Evolutionary conservation across 352 stramenopile species (phyloP).

Genomic region (Blastocystis sp.): DNA sequence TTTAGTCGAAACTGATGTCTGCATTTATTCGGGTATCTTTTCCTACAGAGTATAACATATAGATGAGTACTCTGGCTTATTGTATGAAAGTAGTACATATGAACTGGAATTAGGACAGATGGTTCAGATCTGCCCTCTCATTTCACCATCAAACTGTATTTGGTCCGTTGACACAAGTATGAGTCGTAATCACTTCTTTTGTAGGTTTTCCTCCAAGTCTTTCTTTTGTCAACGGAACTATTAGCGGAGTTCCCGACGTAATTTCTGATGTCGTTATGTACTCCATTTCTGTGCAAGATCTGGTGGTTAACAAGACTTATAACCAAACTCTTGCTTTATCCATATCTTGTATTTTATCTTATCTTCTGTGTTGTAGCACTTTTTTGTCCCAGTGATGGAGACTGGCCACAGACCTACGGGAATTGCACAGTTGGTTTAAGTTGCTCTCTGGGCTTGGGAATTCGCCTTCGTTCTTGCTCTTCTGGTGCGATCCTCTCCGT

Average conservation of each 20-base stretch:
- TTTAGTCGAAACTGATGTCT: neutral
- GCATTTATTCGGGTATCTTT: neutral
- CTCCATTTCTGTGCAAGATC: neutral
- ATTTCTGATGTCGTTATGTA: neutral
- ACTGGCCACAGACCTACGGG: conserved; percentile 15
- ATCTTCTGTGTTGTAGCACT: neutral
- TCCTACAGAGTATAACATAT: neutral
- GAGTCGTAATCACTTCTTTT: neutral
- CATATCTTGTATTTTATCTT: conserved; percentile 12
- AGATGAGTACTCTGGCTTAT: neutral
- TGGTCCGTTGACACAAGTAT: conserved; percentile 47
- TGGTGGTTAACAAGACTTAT: neutral
- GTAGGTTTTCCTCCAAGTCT: conserved; percentile 5
- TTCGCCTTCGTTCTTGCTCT: neutral
- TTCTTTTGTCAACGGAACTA: neutral
- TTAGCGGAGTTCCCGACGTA: neutral
- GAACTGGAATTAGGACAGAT: neutral
- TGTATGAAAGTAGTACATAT: neutral
- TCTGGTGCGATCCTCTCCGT: neutral
- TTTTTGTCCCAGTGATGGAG: neutral
- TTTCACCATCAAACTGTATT: neutral
- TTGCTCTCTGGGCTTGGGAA: conserved; percentile 10
- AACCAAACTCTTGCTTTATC: neutral
- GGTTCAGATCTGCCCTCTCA: neutral
- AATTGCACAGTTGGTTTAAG: neutral